These are phyloP conservation scores for Pythium dissimile DNA, from an alignment of 352 stramenopile genomes.

Conservation along the genomic window DNA sequence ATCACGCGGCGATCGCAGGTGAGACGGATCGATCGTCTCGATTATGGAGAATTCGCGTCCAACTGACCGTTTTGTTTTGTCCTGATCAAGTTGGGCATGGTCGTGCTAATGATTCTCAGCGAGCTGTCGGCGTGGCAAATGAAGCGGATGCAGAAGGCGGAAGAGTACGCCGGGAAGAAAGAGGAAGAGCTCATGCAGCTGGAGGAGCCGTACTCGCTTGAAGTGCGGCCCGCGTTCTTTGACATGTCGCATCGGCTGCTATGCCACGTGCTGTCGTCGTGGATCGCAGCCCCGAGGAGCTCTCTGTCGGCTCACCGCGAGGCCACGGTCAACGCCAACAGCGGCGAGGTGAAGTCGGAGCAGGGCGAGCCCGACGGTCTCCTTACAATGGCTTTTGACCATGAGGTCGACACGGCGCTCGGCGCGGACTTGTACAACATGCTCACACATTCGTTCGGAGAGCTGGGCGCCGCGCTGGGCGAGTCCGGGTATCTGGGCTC, in stretches of 20 bases:
- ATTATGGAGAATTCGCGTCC: too few species aligned
- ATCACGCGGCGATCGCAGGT: slow-evolving; percentile 77
- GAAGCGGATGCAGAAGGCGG: slow-evolving; percentile 85
- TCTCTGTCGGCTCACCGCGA: not conserved
- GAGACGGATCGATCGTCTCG: slow-evolving; percentile 2
- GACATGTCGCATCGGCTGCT: slow-evolving; percentile 65
- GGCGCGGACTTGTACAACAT: slow-evolving; percentile 25
- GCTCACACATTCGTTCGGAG: slow-evolving; percentile 21
- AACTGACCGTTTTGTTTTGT: not conserved
- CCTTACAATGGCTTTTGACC: not conserved
- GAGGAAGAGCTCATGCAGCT: slow-evolving; percentile 72
- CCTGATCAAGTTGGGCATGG: slow-evolving; percentile 49
- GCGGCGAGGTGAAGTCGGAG: slow-evolving; percentile 8
- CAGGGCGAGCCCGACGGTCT: not conserved
- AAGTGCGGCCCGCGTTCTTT: slow-evolving; percentile 78
- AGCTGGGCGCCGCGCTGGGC: slow-evolving; percentile 12
- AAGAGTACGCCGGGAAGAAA: slow-evolving; percentile 61
- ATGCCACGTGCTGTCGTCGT: slow-evolving; percentile 50
- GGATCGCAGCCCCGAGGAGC: slow-evolving; percentile 27
- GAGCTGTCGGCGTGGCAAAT: slow-evolving; percentile 86
- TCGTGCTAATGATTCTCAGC: slow-evolving; percentile 69
- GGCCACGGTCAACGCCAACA: not conserved
- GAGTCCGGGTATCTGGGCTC: slow-evolving; percentile 17
- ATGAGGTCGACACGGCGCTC: slow-evolving; percentile 8
- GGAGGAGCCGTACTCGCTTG: slow-evolving; percentile 80